Conservation (phyloP, 140 eudicot species). For the Anethum foeniculum region DNA sequence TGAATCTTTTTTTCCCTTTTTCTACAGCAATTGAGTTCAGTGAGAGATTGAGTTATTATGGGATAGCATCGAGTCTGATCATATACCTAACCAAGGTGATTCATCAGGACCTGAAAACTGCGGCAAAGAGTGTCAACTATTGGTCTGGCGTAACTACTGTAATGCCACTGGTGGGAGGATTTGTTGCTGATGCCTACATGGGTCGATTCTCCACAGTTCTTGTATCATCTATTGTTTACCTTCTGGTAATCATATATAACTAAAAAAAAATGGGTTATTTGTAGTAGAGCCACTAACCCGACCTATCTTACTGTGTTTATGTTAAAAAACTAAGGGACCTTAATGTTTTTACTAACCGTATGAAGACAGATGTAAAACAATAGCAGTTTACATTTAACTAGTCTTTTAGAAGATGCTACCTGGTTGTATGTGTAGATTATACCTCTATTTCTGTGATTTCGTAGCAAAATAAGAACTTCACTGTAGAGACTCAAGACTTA, state of each 20-base stretch:
- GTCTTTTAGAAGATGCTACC: background rate
- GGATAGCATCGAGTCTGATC: conserved; percentile 37
- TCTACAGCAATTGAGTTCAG: conserved; percentile 49
- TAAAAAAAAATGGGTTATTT: background rate
- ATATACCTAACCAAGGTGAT: conserved; percentile 40
- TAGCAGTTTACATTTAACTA: background rate
- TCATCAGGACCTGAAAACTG: conserved; percentile 41
- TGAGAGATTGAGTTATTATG: conserved; percentile 57
- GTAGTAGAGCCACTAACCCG: background rate
- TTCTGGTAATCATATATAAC: conserved; percentile 17
- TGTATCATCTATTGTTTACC: conserved; percentile 35
- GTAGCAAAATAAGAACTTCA: background rate
- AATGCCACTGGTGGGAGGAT: conserved; percentile 46
- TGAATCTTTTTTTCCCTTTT: background rate
- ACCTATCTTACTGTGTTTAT: background rate
- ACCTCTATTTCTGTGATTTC: background rate
- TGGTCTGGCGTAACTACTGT: conserved; percentile 52
- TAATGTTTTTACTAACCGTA: background rate
- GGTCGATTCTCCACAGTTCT: conserved; percentile 39
- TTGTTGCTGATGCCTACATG: conserved; percentile 42
- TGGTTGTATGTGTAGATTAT: background rate
- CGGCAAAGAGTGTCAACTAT: conserved; percentile 39
- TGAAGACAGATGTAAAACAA: background rate
- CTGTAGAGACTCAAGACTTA: background rate
- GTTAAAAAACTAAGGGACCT: background rate